Base-by-base conservation (phyloP, 495 filamentous ascomycete species). In the Talaromyces proteolyticus region DNA sequence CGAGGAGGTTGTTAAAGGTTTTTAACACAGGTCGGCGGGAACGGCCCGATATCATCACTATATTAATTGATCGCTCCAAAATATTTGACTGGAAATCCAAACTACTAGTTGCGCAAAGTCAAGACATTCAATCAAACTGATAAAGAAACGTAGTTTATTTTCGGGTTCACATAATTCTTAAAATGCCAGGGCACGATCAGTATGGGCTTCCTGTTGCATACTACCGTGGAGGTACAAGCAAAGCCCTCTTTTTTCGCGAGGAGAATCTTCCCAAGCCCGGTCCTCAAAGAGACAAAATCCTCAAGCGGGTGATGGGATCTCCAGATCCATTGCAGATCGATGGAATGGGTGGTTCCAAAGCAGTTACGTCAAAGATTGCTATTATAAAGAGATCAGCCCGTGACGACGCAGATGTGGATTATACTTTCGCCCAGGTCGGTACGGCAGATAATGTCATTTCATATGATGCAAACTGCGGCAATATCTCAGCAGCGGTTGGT, bases 151-250 rank as follows among this genome's bases (percentile, higher is more conserved):
- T n/a, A n/a, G n/a, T n/a, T n/a, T n/a, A n/a, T n/a, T n/a, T n/a
- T n/a, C n/a, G n/a, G n/a, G n/a, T n/a, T 34, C 29, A 34, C 29
- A 10, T 34, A 34, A 1, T 14, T 34, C 8, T 14, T 14, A 1
- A 2, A 10, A 34, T 34, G 29, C 8, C 29, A 8, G 4, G 4
- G 14, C 29, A 34, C 8, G 1, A 4, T 14, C 29, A 34, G 53
- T 50, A 10, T 24, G 47, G 36, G 4, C 5, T 50, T 8, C 34
- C 37, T 6, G 47, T 50, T 8, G 47, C 37, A 11, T 25, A 41
- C n/a, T 50, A 50, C 22, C 47, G 47, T 8, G 47, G 47, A 29
- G 47, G 47, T 6, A 50, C 47, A 7, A 50, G 47, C 37, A 50
- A 42, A 40, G 47, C 47, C 7, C 34, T 50, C 5, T 50, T 50